Evolutionary conservation across 2,329 filamentous ascomycete genomes (phyloP), one percentile per base, ranked within the genome.

Genomic region (Teratosphaeriaceae sp.): DNA sequence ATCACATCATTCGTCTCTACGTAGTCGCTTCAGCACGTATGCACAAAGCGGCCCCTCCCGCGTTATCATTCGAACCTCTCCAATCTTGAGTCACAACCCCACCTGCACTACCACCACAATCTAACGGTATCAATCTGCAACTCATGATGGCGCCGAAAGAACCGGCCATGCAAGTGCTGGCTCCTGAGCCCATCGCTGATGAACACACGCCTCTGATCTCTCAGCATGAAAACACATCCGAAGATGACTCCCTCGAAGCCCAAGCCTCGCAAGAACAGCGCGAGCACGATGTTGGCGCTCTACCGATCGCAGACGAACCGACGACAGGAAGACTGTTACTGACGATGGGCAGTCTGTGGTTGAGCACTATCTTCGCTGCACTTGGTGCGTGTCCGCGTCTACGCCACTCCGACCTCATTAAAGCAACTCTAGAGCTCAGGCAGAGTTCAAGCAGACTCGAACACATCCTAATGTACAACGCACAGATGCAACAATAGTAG

Each of bases 401-500:
- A 13, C 5, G 15, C 19, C 30, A 5, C n/a, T n/a, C n/a, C n/a
- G n/a, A n/a, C n/a, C n/a, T n/a, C n/a, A n/a, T n/a, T n/a, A n/a
- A n/a, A n/a, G n/a, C n/a, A n/a, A n/a, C n/a, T n/a, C n/a, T n/a
- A n/a, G n/a, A n/a, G n/a, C n/a, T n/a, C n/a, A n/a, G n/a, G n/a
- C n/a, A n/a, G n/a, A n/a, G n/a, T n/a, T n/a, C n/a, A n/a, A n/a
- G n/a, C n/a, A n/a, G n/a, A n/a, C n/a, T n/a, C n/a, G n/a, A n/a
- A n/a, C n/a, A n/a, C n/a, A n/a, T n/a, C n/a, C n/a, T n/a, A n/a
- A n/a, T 27, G 24, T 27, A 26, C 5, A n/a, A 20, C 13, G n/a
- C n/a, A n/a, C 29, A 69, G 88, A 95, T 65, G 78, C 78, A 1
- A 92, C 86, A 37, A 83, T 95, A 50, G 86, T 94, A 53, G 88